phyloP scores from a whole-genome alignment of 1,284 basidiomycete genomes.

The Serendipita sp. region DNA sequence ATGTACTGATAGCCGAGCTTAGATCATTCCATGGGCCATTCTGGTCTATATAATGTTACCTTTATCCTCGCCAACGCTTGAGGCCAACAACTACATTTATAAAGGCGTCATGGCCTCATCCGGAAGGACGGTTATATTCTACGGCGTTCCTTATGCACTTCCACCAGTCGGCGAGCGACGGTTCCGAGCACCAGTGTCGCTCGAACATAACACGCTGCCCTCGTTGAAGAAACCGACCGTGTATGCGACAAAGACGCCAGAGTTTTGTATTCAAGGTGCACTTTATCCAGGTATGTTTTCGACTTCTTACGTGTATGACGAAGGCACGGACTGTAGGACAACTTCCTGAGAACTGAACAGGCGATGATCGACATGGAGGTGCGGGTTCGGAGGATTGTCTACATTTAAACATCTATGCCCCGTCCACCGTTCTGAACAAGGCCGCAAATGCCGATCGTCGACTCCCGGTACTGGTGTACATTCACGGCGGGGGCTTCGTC shows the following conservation, averaged over 20 bases:
- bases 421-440: constrained; percentile 17
- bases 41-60: no score
- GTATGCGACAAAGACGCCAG: constrained; percentile 35
- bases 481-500: constrained; percentile 29
- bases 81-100: not conserved
- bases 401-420: constrained; percentile 32
- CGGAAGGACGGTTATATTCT: constrained; percentile 38
- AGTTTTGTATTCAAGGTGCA: constrained; percentile 43
- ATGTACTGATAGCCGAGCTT: no score
- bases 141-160: constrained; percentile 33
- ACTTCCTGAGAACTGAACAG: constrained; percentile 22
- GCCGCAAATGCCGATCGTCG: constrained; percentile 16
- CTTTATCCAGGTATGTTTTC: constrained; percentile 25
- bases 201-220: constrained; percentile 25
- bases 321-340: constrained; percentile 38
- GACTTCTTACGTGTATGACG: constrained; percentile 22
- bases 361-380: not conserved
- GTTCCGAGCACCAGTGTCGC: constrained; percentile 26
- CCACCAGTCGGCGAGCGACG: constrained; percentile 26
- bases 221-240: constrained; percentile 20
- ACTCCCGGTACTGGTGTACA: constrained; percentile 32
- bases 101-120: not conserved
- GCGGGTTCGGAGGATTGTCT: constrained; percentile 26
- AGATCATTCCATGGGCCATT: no score
- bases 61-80: no score